Conservation (phyloP, 1,284 basidiomycete genomes). For the Cryptococcus sp. region DNA sequence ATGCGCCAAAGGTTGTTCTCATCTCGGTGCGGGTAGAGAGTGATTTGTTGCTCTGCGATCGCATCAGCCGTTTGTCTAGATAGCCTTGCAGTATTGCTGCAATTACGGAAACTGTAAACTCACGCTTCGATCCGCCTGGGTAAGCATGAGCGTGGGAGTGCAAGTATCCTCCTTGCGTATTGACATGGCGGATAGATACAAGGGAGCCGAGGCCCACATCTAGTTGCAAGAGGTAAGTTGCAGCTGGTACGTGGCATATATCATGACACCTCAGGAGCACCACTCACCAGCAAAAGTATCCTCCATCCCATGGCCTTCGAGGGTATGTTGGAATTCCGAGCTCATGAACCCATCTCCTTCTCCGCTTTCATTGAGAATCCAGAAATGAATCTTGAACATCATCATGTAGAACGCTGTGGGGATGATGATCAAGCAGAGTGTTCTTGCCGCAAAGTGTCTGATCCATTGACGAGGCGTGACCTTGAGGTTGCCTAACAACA, state of each 20-base stretch:
- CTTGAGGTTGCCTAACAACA: slow-evolving; percentile 81
- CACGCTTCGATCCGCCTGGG: slow-evolving; percentile 80
- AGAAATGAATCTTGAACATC: slow-evolving; percentile 94
- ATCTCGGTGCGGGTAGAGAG: slow-evolving; percentile 94
- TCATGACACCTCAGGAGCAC: not conserved
- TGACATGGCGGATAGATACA: slow-evolving; percentile 82
- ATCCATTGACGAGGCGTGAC: slow-evolving; percentile 74
- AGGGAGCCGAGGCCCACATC: slow-evolving; percentile 86
- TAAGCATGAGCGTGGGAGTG: slow-evolving; percentile 92
- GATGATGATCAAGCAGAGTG: slow-evolving; percentile 81
- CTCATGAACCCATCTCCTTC: slow-evolving; percentile 99
- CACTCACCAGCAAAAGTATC: slow-evolving; percentile 83
- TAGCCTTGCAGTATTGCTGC: not conserved
- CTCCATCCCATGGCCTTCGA: slow-evolving; percentile 85
- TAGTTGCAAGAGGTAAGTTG: slow-evolving; percentile 25
- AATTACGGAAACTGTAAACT: slow-evolving; percentile 27
- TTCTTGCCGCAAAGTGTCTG: slow-evolving; percentile 83
- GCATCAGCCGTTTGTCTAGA: not conserved
- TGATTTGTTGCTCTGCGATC: slow-evolving; percentile 87
- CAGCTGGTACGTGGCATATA: no score
- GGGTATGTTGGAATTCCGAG: slow-evolving; percentile 95
- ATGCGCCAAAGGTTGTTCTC: slow-evolving; percentile 89
- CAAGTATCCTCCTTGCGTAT: slow-evolving; percentile 96
- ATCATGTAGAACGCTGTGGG: slow-evolving; percentile 88
- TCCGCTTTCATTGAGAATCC: slow-evolving; percentile 82